phyloP scores from a whole-genome alignment of 768 basidiomycete genomes.

The Pulveroboletus frians region DNA sequence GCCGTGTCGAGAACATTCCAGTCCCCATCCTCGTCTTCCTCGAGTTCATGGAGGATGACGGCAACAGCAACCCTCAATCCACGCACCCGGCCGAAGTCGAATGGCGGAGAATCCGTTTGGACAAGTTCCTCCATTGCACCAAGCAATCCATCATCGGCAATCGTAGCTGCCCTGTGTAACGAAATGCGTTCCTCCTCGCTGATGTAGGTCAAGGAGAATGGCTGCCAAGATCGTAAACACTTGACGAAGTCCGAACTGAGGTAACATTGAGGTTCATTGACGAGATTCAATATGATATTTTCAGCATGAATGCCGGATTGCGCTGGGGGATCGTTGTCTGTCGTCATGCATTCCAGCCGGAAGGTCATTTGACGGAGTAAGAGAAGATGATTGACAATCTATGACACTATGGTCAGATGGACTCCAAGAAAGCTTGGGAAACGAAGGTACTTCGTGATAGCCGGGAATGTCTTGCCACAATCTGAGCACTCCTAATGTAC shows the following conservation, averaged over 20 bases:
- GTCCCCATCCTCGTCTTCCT: slow-evolving; percentile 47
- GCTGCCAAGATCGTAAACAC: slow-evolving; percentile 55
- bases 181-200: slow-evolving; percentile 53
- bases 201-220: slow-evolving; percentile 58
- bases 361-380: slow-evolving; percentile 67
- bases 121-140: slow-evolving; percentile 59
- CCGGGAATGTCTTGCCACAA: slow-evolving; percentile 46
- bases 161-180: slow-evolving; percentile 55
- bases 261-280: slow-evolving; percentile 55
- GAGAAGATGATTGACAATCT: slow-evolving; percentile 71
- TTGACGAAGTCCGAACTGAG: slow-evolving; percentile 54
- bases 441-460: slow-evolving; percentile 58
- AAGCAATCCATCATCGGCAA: slow-evolving; percentile 63
- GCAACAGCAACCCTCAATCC: slow-evolving; percentile 61
- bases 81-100: slow-evolving; percentile 46
- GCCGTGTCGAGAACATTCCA: slow-evolving; percentile 51
- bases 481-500: slow-evolving; percentile 51
- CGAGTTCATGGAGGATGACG: slow-evolving; percentile 49
- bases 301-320: slow-evolving; percentile 65
- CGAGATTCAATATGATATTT: slow-evolving; percentile 57
- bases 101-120: slow-evolving; percentile 28
- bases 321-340: slow-evolving; percentile 55
- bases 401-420: slow-evolving; percentile 23
- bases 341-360: slow-evolving; percentile 69
- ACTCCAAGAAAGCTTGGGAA: slow-evolving; percentile 6